Evolutionary conservation across 1,139 yeast species (phyloP), one percentile per base, ranked within the genome.

Genomic region (Nadsonia commutata): DNA sequence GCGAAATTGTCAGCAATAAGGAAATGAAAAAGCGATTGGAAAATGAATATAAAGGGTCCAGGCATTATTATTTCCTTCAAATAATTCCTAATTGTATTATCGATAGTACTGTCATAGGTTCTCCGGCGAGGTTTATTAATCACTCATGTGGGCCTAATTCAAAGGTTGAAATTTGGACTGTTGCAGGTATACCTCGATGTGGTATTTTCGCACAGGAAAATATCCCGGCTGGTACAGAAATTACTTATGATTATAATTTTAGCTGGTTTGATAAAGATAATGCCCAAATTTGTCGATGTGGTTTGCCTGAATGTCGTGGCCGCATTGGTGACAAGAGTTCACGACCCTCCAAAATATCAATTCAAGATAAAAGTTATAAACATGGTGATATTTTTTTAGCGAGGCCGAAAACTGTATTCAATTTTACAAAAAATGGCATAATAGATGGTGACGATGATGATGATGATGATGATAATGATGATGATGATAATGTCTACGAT

Each of bases 131-230:
- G 39, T 67, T 64, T 51, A 68, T 63, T 5, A 67, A 67, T 48
- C 72, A 67, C 45, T 66, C 71, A 1, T 67, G 71, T 51, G 51
- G 55, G 39, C 70, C 72, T 31, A 66, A 67, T 46, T 52, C 64
- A 20, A 63, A 58, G 41, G 64, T 67, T 63, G 68, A 67, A 50
- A 64, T 64, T 46, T 67, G 71, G 71, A 54, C 50, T 31, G 68
- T 66, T 20, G 52, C 62, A 40, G 64, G 60, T 2, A 54, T 56
- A 20, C 70, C 71, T 2, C 50, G 68, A 42, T 59, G 66, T 21
- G 71, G 69, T 0, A 48, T 67, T 11, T 66, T 64, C 54, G 69
- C 68, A 1, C 64, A 60, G 7, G 52, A 58, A 4, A 45, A 49
- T 11, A 61, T 66, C 27, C 53, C 57, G 1, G 55, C 61, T 2